Base-by-base conservation (phyloP, 140 eudicot species). In the Senecio squalidus region DNA sequence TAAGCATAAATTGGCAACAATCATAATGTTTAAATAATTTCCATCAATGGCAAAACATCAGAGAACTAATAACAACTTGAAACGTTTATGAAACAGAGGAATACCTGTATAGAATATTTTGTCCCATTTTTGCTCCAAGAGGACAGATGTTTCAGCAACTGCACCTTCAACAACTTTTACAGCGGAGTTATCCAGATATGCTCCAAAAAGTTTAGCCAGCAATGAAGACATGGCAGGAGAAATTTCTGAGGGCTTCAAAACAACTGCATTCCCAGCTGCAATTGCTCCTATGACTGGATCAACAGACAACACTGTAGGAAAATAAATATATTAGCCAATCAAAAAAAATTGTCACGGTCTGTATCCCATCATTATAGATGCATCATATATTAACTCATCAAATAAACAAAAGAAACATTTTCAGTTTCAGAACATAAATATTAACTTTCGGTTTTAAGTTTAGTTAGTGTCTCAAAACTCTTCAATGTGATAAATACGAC, bases 211-310 rank as follows among this genome's bases (percentile, higher is more conserved):
- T 25, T 92, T 84, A 23, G 92, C 70, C 52, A 92, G 80, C 62
- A 84, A 55, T n/a, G 93, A 64, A 40, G 99, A 92, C 60, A 83
- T 81, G 58, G 96, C 94, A 5, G 95, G 88, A 78, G 99, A 74
- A 30, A 87, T 28, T 72, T 92, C 99, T 22, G 99, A 92, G 62
- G 96, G 96, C 75, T 92, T 92, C 61, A 92, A 33, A 41, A 84
- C 93, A 64, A 92, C 93, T 40, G 95, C 82, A 75, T 92, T 92
- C 4, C 99, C 99, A 45, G 99, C 99, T 16, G 99, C 92, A 60
- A 92, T 88, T 57, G 99, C 99, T 82, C 95, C 99, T 71, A 92
- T 78, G 24, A 92, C 84, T 30, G 99, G 99, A 70, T 88, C 96
- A 60, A 84, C 80, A 5, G 95, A 84, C 47, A 92, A 73, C 67